These are phyloP conservation scores for Ambrosia artemisiifolia DNA, from an alignment of 129 eudicot genomes.

Conservation along the genomic window DNA sequence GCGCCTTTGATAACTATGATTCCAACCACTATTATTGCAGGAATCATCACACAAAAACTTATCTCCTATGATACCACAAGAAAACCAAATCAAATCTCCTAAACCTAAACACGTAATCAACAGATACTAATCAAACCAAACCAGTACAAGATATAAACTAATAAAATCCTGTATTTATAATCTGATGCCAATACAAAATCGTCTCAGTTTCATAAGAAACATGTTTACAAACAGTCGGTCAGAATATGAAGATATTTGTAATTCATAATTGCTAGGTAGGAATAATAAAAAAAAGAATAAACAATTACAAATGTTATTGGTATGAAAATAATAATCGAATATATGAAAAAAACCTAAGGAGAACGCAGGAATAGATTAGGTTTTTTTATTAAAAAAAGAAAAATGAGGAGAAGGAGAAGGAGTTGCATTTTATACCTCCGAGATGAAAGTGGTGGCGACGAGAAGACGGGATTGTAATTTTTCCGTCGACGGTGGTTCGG, in stretches of 20 bases:
- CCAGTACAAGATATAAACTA: background rate
- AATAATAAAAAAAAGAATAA: background rate
- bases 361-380: background rate
- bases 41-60: background rate
- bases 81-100: background rate
- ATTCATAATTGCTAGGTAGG: background rate
- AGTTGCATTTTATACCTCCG: background rate
- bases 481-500: background rate
- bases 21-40: background rate
- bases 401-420: background rate
- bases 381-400: background rate
- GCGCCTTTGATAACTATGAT: no score
- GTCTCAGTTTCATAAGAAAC: background rate
- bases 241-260: background rate
- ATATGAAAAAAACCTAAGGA: background rate
- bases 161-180: background rate
- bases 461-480: background rate
- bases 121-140: background rate
- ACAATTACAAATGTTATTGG: background rate
- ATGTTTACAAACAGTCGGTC: background rate
- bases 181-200: background rate
- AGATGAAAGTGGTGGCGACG: background rate
- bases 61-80: conserved; percentile 2
- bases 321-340: background rate
- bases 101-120: conserved; percentile 1